Percentiles rank a stretch among this genome's conserved stretches.
These are phyloP conservation scores for Melocanna baccifera DNA, from an alignment of 176 grass and related monocot genomes.

Conservation along the genomic window DNA sequence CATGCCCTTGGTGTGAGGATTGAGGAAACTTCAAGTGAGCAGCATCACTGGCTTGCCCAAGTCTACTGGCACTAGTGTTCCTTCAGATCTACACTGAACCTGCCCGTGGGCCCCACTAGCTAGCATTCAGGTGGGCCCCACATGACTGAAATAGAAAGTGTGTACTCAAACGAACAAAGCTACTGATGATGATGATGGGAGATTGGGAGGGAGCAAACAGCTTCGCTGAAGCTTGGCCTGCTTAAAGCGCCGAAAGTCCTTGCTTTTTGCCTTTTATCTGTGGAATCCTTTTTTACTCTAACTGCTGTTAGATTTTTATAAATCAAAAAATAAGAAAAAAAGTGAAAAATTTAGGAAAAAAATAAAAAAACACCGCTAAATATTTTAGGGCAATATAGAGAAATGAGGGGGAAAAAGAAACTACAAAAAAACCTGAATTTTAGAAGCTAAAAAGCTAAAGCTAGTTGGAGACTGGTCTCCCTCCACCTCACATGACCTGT, in stretches of 20 bases:
- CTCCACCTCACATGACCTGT: background rate
- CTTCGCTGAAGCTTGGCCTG: background rate
- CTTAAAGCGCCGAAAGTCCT: too few species aligned
- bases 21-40: background rate
- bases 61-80: background rate
- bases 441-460: too few species aligned
- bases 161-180: background rate
- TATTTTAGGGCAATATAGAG: too few species aligned
- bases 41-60: background rate
- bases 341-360: too few species aligned
- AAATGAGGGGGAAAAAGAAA: too few species aligned
- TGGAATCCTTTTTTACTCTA: too few species aligned
- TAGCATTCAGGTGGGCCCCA: too few species aligned
- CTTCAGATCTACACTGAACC: background rate
- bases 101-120: background rate
- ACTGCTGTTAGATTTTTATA: too few species aligned
- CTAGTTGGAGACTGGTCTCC: background rate
- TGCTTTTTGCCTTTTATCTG: too few species aligned
- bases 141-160: background rate
- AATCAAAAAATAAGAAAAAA: too few species aligned
- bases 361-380: too few species aligned
- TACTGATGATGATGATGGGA: background rate
- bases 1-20: background rate
- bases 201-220: background rate
- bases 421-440: too few species aligned